Conservation (phyloP, 768 basidiomycete genomes). For the Pilatotrama ljubarskyi region DNA sequence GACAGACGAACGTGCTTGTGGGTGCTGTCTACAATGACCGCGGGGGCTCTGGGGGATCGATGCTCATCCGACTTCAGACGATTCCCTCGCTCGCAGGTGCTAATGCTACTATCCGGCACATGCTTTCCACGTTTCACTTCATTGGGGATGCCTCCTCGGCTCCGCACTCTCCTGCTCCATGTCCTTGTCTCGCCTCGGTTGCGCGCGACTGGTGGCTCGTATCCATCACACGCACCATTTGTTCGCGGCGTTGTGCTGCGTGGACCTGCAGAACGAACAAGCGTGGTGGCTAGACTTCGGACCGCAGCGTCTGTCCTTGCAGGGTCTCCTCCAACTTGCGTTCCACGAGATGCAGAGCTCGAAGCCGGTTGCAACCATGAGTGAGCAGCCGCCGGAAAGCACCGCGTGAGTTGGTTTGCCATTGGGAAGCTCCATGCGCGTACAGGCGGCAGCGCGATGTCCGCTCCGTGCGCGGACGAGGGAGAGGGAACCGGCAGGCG, state of each 20-base stretch:
- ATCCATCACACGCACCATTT: constrained; percentile 1
- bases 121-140: too few relatives aligned
- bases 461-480: constrained; percentile 13
- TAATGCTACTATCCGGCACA: too few relatives aligned
- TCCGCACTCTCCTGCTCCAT: too few relatives aligned
- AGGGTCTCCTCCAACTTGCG: background rate
- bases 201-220: too few relatives aligned
- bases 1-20: constrained; percentile 22
- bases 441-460: constrained; percentile 1
- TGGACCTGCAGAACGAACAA: constrained; percentile 18
- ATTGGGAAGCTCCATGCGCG: background rate
- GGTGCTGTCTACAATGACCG: background rate
- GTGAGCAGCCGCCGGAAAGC: background rate
- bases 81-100: too few relatives aligned
- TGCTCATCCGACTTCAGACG: too few relatives aligned
- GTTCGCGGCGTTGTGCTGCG: constrained; percentile 11
- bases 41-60: too few relatives aligned
- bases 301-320: background rate
- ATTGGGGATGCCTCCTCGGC: too few relatives aligned
- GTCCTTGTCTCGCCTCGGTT: too few relatives aligned
- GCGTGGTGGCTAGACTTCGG: background rate
- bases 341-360: constrained; percentile 12
- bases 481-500: constrained; percentile 3
- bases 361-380: background rate
- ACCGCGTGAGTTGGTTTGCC: background rate